A percentile compares a stretch with the other conserved stretches of the same genome.
phyloP scores from a whole-genome alignment of 1,284 basidiomycete species.

The Marasmius tenuissimus region DNA sequence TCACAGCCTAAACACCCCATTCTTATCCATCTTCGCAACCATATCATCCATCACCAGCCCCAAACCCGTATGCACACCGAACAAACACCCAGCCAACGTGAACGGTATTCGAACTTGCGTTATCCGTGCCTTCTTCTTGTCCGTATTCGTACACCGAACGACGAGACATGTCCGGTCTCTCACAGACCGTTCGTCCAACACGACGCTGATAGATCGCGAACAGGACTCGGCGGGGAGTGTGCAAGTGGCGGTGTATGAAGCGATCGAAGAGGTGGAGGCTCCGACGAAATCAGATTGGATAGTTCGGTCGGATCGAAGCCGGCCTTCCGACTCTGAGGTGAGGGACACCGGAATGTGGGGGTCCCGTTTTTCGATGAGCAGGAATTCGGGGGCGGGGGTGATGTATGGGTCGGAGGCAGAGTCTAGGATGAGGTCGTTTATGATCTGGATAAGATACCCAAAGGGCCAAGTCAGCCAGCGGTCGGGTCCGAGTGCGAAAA shows the following conservation, averaged over 20 bases:
- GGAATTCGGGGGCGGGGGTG: neutral
- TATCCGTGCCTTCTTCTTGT: neutral
- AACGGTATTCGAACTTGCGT: neutral
- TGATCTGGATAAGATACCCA: neutral
- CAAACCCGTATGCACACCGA: slow-evolving; percentile 1
- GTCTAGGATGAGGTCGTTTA: neutral
- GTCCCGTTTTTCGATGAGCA: neutral
- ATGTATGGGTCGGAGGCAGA: neutral
- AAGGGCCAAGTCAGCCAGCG: neutral
- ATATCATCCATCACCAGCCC: neutral
- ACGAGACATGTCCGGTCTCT: neutral
- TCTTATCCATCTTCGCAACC: neutral
- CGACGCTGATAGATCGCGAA: neutral
- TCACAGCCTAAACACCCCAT: neutral
- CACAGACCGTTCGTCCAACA: neutral
- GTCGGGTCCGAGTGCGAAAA: neutral
- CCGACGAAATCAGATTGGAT: neutral
- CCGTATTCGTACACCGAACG: neutral
- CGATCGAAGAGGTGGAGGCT: neutral
- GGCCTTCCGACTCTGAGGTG: neutral
- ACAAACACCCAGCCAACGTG: neutral
- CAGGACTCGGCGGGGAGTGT: neutral
- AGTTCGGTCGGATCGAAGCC: neutral
- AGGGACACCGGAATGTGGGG: neutral
- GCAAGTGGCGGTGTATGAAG: neutral